Evolutionary conservation across 192 early-diverging fungal species (phyloP).

Genomic region (Entophlyctis luteolus): DNA sequence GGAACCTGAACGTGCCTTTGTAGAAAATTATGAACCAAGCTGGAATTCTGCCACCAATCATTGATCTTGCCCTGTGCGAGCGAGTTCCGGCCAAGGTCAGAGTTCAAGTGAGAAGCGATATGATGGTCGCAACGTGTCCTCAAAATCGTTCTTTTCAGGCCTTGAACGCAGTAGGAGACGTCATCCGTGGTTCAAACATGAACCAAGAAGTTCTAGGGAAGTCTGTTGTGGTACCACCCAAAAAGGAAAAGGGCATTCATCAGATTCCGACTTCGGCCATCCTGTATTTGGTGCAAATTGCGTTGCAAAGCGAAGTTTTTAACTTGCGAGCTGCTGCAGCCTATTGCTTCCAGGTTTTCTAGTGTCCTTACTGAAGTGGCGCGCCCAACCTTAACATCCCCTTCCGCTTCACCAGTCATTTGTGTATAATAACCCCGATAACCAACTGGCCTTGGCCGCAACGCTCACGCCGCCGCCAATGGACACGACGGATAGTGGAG

Average conservation of each 20-base stretch:
- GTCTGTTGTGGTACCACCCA: constrained; percentile 53
- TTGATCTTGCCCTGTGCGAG: constrained; percentile 73
- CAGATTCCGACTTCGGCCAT: constrained; percentile 68
- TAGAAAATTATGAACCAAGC: constrained; percentile 79
- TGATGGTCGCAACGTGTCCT: background rate
- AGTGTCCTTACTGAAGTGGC: too few relatives aligned
- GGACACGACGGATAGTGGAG: constrained; percentile 60
- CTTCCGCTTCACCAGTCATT: constrained; percentile 66
- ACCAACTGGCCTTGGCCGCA: constrained; percentile 80
- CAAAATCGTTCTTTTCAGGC: constrained; percentile 37
- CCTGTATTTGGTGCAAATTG: constrained; percentile 73
- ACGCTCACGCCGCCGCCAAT: constrained; percentile 77
- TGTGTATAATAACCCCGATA: constrained; percentile 78
- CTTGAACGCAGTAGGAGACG: constrained; percentile 80
- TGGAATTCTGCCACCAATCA: constrained; percentile 72
- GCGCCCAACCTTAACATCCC: too few relatives aligned
- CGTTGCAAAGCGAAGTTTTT: constrained; percentile 65
- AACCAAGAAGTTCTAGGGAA: constrained; percentile 79
- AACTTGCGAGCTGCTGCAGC: constrained; percentile 76
- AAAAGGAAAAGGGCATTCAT: constrained; percentile 32
- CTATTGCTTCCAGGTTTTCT: constrained; percentile 67
- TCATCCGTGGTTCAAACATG: constrained; percentile 67
- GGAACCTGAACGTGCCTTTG: background rate
- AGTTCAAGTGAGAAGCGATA: constrained; percentile 44
- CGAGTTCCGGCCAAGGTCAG: constrained; percentile 74